Conservation (phyloP, 2,329 filamentous ascomycete genomes). For the Sporothrix pseudoabietina region DNA sequence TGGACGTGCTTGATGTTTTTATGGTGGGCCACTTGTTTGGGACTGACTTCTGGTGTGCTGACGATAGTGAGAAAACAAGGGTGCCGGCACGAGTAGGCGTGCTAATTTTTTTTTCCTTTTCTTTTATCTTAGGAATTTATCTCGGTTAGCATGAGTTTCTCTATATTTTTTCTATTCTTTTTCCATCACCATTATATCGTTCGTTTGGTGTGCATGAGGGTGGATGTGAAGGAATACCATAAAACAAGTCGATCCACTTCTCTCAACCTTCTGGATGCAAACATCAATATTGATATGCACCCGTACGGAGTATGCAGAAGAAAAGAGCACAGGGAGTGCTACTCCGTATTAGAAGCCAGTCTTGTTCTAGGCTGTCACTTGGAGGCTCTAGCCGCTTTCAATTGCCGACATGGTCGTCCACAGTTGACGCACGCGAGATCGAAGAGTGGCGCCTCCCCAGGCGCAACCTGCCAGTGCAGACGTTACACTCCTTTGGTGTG, state of each 20-base stretch:
- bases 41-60: conserved; percentile 21
- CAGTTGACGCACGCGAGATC: neutral
- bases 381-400: conserved; percentile 8
- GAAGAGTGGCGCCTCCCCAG: neutral
- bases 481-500: conserved; percentile 12
- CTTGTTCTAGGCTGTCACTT: neutral
- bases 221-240: conserved; percentile 7
- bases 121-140: neutral
- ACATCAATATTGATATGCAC: neutral
- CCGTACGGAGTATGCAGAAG: neutral
- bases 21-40: conserved; percentile 18
- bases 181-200: neutral
- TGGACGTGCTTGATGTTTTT: conserved; percentile 9
- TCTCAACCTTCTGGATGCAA: conserved; percentile 8
- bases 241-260: conserved; percentile 20
- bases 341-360: neutral
- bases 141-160: neutral
- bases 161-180: neutral
- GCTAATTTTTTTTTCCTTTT: neutral
- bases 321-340: neutral
- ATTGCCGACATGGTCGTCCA: conserved; percentile 21
- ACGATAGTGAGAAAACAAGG: conserved; percentile 1
- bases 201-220: neutral
- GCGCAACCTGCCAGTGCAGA: conserved; percentile 8
- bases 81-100: neutral